A percentile compares a stretch with the other conserved stretches of the same genome.
Conservation (phyloP, 1,284 basidiomycete genomes). For the Xanthoconium separans region DNA sequence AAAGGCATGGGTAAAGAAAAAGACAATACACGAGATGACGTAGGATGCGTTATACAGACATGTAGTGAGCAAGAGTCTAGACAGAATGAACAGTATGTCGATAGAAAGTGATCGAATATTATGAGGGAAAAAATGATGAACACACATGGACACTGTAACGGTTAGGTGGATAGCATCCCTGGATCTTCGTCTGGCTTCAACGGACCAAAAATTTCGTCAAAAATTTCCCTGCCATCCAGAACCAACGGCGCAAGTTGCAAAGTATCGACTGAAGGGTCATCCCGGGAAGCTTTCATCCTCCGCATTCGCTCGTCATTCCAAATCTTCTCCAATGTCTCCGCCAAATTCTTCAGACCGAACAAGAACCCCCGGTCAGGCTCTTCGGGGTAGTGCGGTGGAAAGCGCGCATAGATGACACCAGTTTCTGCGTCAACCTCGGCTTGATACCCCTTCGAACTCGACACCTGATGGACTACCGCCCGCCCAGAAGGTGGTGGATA, state of each 20-base stretch:
- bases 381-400: conserved; percentile 88
- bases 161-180: conserved; percentile 73
- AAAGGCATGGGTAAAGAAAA: background rate
- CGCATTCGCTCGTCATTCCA: conserved; percentile 82
- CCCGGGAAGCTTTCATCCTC: conserved; percentile 61
- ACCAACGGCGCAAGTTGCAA: conserved; percentile 61
- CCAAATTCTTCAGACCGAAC: conserved; percentile 85
- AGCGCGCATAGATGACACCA: conserved; percentile 80
- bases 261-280: conserved; percentile 47
- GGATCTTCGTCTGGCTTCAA: conserved; percentile 58
- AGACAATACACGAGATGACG: background rate
- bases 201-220: conserved; percentile 65
- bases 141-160: background rate
- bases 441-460: conserved; percentile 75
- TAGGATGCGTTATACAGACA: conserved; percentile 19
- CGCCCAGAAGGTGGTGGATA: conserved; percentile 47
- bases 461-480: conserved; percentile 43
- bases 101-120: background rate
- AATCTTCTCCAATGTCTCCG: conserved; percentile 71
- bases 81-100: background rate
- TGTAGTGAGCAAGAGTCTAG: conserved; percentile 21
- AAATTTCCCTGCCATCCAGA: conserved; percentile 72
- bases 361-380: conserved; percentile 94
- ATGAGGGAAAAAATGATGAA: background rate
- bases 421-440: conserved; percentile 77